Evolutionary conservation across 2,329 filamentous ascomycete species (phyloP).

Genomic region (Colletotrichum euphorbiae): DNA sequence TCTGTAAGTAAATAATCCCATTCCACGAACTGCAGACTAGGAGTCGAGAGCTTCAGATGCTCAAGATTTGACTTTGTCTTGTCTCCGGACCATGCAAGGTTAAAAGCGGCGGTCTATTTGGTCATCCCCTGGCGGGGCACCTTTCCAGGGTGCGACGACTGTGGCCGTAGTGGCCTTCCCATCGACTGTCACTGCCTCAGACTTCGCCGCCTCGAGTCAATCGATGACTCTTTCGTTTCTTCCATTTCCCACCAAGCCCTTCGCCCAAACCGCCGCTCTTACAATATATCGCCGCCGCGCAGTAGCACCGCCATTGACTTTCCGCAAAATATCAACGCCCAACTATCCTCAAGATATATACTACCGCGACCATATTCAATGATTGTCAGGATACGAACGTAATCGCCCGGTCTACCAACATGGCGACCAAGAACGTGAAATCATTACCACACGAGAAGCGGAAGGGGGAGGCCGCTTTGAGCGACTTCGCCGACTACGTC

Average conservation of each 20-base stretch:
- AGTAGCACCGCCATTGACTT: no score
- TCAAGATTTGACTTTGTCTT: no score
- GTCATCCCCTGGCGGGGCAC: conserved; percentile 12
- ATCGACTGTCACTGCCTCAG: conserved; percentile 31
- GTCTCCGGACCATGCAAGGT: no score
- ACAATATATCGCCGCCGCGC: no score
- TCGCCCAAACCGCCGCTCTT: conserved; percentile 4
- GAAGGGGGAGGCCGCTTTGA: conserved; percentile 89
- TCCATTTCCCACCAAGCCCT: not conserved
- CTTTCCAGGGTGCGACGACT: not conserved
- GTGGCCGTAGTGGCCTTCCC: conserved; percentile 7
- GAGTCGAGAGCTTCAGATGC: no score
- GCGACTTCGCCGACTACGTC: conserved; percentile 97
- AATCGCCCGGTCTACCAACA: conserved; percentile 48
- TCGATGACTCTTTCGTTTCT: conserved; percentile 33
- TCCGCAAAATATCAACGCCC: no score
- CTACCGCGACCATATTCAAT: conserved; percentile 40
- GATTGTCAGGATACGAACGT: conserved; percentile 47
- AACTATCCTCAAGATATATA: no score
- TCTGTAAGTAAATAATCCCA: no score
- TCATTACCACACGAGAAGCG: conserved; percentile 81
- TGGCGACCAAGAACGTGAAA: conserved; percentile 68
- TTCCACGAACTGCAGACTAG: no score
- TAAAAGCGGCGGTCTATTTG: conserved; percentile 19
- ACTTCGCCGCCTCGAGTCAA: conserved; percentile 38